Base-by-base conservation (phyloP, 306 rosid genomes). In the Cucurbita pepo region DNA sequence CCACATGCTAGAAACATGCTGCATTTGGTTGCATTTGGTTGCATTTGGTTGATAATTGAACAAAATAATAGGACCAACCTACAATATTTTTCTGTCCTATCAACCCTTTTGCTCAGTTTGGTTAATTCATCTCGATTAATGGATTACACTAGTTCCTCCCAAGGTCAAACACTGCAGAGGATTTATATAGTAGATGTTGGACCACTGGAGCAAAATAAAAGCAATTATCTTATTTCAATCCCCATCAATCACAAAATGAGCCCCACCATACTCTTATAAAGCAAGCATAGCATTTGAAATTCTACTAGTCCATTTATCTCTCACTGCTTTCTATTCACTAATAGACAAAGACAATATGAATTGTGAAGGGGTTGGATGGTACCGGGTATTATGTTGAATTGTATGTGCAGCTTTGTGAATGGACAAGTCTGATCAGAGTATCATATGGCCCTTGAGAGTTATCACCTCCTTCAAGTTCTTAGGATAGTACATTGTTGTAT, bases 401-500 rank as follows among this genome's bases (percentile, higher is more conserved):
- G 25, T 58, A 37, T 43, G 38, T 67, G 52, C 41, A 67, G 56
- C 41, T 22, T 47, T 22, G 56, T 45, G 4, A 47, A 25, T 21
- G 56, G 47, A 67, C 45, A 53, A 69, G 69, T 76, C 59, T 72
- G 40, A 48, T 58, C n/a, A 16, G 52, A 34, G 21, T 37, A 78
- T 82, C 77, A 77, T 59, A 77, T 40, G 83, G 75, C 48, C 48
- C 76, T 74, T 71, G 38, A 7, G 50, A 38, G 9, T 72, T 36
- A 93, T 76, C 81, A 93, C 82, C 59, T 86, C 96, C 86, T 84
- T 71, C 82, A 90, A 75, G 76, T 90, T 85, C 90, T 78, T 87
- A 30, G 92, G 96, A 81, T 86, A 83, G 71, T 96, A 93, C 89
- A 86, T 87, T 70, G 80, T 80, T 7, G 97, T 66, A 73, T 90